Base-by-base conservation (phyloP, 306 rosid genomes). In the Mimosa bimucronata region DNA sequence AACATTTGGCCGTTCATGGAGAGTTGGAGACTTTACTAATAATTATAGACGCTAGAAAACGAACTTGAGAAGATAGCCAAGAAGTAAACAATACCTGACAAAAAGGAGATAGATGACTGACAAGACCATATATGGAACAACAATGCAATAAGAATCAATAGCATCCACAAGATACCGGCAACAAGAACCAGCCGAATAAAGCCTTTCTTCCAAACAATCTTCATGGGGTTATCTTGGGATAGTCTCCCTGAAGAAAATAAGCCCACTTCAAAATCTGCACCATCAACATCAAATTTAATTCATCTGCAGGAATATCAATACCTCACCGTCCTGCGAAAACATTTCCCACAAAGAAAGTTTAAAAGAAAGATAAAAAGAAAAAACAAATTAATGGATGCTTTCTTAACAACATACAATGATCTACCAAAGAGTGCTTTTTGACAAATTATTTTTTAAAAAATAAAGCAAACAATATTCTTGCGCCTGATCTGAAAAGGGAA, bases 41-140 rank as follows among this genome's bases (percentile, higher is more conserved):
- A 53, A 14, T 38, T 74, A 74, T 72, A 53, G 34, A 68, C 19
- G 19, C 40, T 23, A 58, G 61, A 30, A 16, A 29, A 74, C 45
- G 62, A 74, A 66, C 60, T 75, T 80, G 66, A 75, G 71, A 60
- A 77, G 71, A 62, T 41, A 61, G 29, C 8, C 9, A 79, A 73
- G 65, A 38, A 82, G 85, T 73, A 61, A 74, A 46, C 26, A 71
- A 72, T 88, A 95, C 99, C 98, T 79, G 97, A 90, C 76, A 95
- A 82, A 79, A 95, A 86, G 48, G 94, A 83, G 75, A 96, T 76
- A 46, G 97, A 87, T 69, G 98, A 84, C 58, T 89, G 97, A 85
- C 98, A 95, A 46, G 98, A 92, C 98, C 98, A 95, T 28, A 95
- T 77, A 81, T 95, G 98, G 67, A 92, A 88, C 87, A 92, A 80